Conservation (phyloP, 108 stramenopile species). For the Nitzschia sp. region DNA sequence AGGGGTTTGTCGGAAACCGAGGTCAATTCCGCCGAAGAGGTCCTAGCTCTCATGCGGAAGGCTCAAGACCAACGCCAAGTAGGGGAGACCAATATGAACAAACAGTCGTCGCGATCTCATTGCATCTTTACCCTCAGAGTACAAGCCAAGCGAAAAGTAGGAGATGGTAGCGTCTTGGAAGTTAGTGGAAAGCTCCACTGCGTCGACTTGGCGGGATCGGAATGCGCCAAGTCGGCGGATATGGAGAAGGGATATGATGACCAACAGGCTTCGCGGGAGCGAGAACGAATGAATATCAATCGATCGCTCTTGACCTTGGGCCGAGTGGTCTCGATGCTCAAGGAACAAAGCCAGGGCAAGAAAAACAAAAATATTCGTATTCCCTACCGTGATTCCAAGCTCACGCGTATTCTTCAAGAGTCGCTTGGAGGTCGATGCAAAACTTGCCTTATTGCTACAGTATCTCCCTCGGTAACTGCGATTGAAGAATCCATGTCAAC, state of each 20-base stretch:
- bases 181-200: conserved; percentile 90
- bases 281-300: conserved; percentile 80
- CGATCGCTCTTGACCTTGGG: conserved; percentile 73
- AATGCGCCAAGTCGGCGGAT: conserved; percentile 63
- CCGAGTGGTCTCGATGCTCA: conserved; percentile 66
- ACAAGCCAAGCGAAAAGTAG: conserved; percentile 46
- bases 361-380: conserved; percentile 24
- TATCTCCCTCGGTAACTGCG: conserved; percentile 82
- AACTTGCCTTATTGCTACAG: conserved; percentile 90
- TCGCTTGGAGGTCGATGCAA: conserved; percentile 92
- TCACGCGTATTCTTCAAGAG: conserved; percentile 94
- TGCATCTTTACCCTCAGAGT: conserved; percentile 87
- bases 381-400: conserved; percentile 84
- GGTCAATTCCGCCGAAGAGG: conserved; percentile 72
- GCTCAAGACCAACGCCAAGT: conserved; percentile 86
- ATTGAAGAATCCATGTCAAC: conserved; percentile 92
- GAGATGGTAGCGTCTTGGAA: conserved; percentile 74
- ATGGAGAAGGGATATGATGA: conserved; percentile 44
- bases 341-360: conserved; percentile 54
- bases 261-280: conserved; percentile 63
- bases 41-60: conserved; percentile 72
- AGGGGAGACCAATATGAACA: conserved; percentile 96
- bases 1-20: conserved; percentile 77
- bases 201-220: conserved; percentile 91
- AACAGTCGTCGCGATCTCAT: conserved; percentile 88